Base-by-base conservation (phyloP, 2,329 filamentous ascomycete genomes). In the Colletotrichum sp. region DNA sequence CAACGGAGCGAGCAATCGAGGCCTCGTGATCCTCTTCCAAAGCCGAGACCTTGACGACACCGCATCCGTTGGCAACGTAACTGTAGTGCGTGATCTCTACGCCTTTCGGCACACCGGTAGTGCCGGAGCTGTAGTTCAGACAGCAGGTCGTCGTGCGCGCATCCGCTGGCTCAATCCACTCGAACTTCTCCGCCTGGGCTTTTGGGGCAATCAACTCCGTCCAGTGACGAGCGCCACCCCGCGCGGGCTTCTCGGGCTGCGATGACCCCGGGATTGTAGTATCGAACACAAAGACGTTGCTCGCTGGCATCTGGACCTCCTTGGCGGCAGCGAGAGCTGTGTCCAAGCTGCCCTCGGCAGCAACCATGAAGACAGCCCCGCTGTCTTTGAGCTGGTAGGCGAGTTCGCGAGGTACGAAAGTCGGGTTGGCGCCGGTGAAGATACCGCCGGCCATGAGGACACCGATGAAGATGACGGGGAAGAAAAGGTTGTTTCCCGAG, bases 21-120 rank as follows among this genome's bases (percentile, higher is more conserved):
- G 84, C 82, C 64, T 87, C 84, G 78, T 88, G 89, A 3, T 92
- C 87, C 0, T 88, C 86, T n/a, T 89, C 82, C 28, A 89, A 82
- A 13, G 84, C 79, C 4, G 82, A 79, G 26, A 91, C 83, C 78
- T 87, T 85, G n/a, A 89, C 86, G 18, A 92, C 90, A 75, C 94
- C 92, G 16, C 86, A 80, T 78, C 92, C 90, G 81, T 96, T 96
- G 77, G 94, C 89, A 59, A 96, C 90, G 80, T 95, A 95, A 79
- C 95, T 94, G 75, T 88, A 87, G 84, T 98, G 95, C n/a, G 92
- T 92, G 78, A 97, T 94, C 84, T 94, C 92, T 16, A 97, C 95
- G 13, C 95, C 95, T 83, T 98, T 98, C 12, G 95, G 95, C 6
- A 95, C 89, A 8, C 95, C 95, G 0, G 95, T 98, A 2, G 94